Evolutionary conservation across 805 yeast species (phyloP).

Genomic region (Yueomyces sp.): DNA sequence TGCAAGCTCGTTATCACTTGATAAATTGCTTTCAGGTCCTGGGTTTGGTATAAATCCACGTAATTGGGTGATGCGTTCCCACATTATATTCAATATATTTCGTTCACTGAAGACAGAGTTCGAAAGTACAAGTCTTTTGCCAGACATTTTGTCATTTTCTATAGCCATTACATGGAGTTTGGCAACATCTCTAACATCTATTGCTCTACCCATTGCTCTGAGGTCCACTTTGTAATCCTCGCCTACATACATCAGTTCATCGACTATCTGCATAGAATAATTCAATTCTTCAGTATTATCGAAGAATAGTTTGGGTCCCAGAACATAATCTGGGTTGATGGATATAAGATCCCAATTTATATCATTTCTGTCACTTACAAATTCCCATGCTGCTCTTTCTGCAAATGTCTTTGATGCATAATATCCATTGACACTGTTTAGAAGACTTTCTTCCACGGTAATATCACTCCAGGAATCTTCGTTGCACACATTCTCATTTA

Average conservation of each 20-base stretch:
- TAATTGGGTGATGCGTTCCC: slow-evolving; percentile 29
- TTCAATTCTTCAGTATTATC: slow-evolving; percentile 23
- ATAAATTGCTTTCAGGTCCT: neutral
- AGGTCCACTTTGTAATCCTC: slow-evolving; percentile 32
- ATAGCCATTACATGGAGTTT: slow-evolving; percentile 37
- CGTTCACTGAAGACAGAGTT: slow-evolving; percentile 6
- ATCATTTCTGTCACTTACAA: slow-evolving; percentile 18
- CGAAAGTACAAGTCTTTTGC: slow-evolving; percentile 18
- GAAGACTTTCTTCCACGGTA: slow-evolving; percentile 9
- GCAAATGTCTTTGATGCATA: slow-evolving; percentile 37
- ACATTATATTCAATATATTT: slow-evolving; percentile 12
- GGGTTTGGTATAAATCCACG: slow-evolving; percentile 27
- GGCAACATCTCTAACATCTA: slow-evolving; percentile 47
- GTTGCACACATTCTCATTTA: slow-evolving; percentile 9
- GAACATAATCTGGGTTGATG: slow-evolving; percentile 30
- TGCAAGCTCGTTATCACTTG: neutral
- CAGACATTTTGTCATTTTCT: slow-evolving; percentile 18
- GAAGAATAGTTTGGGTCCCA: slow-evolving; percentile 38
- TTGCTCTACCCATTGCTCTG: slow-evolving; percentile 33
- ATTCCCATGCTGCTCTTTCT: slow-evolving; percentile 43
- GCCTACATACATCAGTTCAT: slow-evolving; percentile 24
- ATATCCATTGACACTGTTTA: slow-evolving; percentile 20
- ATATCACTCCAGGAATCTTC: slow-evolving; percentile 29
- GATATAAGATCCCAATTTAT: slow-evolving; percentile 27
- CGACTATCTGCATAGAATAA: slow-evolving; percentile 20